Evolutionary conservation across 1,139 yeast species (phyloP).

Genomic region (Nakaseomyces kungkrabaensis): DNA sequence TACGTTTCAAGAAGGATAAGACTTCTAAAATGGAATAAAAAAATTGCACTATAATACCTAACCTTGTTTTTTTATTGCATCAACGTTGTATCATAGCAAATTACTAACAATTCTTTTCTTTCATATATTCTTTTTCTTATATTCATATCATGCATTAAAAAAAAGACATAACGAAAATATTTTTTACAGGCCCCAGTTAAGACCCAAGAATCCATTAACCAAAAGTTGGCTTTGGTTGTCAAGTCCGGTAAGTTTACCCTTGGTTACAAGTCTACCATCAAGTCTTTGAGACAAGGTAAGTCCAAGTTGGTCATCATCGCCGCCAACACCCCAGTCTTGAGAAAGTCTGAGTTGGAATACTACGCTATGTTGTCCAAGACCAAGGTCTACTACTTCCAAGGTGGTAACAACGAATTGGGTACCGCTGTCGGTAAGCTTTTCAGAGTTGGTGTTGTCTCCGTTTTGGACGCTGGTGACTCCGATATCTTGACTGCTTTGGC

Average conservation of each 20-base stretch:
- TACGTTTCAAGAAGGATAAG: not conserved
- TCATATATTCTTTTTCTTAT: no score
- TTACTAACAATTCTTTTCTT: no score
- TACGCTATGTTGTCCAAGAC: slow-evolving; percentile 99
- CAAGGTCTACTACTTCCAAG: slow-evolving; percentile 94
- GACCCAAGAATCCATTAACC: slow-evolving; percentile 91
- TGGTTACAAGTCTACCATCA: slow-evolving; percentile 98
- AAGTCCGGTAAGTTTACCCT: slow-evolving; percentile 99
- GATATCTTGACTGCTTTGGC: slow-evolving; percentile 62
- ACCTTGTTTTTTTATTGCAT: not conserved
- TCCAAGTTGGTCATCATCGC: slow-evolving; percentile 98
- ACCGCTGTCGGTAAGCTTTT: slow-evolving; percentile 99
- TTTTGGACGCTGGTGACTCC: slow-evolving; percentile 99
- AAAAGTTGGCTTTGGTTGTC: slow-evolving; percentile 95
- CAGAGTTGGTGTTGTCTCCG: slow-evolving; percentile 97
- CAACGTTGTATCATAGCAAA: no score
- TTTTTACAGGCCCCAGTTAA: slow-evolving; percentile 75
- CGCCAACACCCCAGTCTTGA: slow-evolving; percentile 99
- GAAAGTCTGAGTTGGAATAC: slow-evolving; percentile 99
- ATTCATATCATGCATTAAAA: slow-evolving; percentile 1
- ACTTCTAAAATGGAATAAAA: not conserved
- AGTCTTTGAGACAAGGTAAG: slow-evolving; percentile 98
- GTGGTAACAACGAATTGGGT: slow-evolving; percentile 99
- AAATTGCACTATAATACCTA: not conserved
- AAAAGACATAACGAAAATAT: not conserved